Evolutionary conservation across 768 basidiomycete species (phyloP), one percentile per base, ranked within the genome.

Genomic region (Lanmaoa pseudosensibilis): DNA sequence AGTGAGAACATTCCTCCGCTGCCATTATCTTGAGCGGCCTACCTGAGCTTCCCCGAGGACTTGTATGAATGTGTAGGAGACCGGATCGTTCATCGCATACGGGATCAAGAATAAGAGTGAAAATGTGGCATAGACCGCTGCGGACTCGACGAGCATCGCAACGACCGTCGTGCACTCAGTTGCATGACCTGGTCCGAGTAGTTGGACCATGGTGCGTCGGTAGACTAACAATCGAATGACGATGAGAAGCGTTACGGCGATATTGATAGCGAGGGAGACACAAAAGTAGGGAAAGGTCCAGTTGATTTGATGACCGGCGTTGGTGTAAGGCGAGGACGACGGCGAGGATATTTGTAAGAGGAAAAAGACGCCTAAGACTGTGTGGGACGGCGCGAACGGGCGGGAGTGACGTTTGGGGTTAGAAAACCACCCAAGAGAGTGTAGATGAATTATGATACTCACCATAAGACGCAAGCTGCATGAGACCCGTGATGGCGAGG

Each of bases 11-110:
- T 51, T 54, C n/a, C n/a, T n/a, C n/a, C n/a, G n/a, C n/a, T n/a
- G n/a, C n/a, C n/a, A n/a, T n/a, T n/a, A n/a, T n/a, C n/a, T n/a
- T n/a, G n/a, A n/a, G n/a, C 32, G 13, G 40, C 70, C 44, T 3
- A 71, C 75, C 67, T 75, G 73, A 5, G 63, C 64, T 55, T 72
- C 73, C 5, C 72, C 72, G 0, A 77, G 59, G 12, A 68, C 57
- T 19, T 72, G 73, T 8, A 78, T 48, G 40, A 77, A 67, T 5
- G 70, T 48, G 46, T 73, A 75, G 13, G 71, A 69, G 16, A 72
- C 32, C 1, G 64, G 45, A n/a, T 49, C 57, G 13, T 64, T 37
- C 4, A 56, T 10, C 15, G 61, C 63, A 48, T 65, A 77, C 0
- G 69, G 64, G 30, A 73, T 40, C 25, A 71, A 19, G 46, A 73